Conservation (phyloP, 2,329 filamentous ascomycete species). For the Ophiostoma piceae region DNA sequence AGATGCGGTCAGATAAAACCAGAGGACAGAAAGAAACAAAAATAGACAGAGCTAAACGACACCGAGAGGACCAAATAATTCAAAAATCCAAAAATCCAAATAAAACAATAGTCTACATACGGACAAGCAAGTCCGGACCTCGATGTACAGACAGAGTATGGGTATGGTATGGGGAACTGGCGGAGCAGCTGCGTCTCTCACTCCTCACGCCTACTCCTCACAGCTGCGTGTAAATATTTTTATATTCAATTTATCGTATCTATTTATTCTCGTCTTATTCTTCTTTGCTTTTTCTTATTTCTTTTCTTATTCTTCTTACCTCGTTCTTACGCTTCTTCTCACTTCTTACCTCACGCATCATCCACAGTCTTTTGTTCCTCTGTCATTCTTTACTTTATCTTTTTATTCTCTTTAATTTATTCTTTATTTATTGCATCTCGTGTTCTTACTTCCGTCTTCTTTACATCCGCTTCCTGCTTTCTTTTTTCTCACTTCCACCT, state of each 20-base stretch:
- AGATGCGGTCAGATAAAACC: neutral
- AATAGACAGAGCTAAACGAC: neutral
- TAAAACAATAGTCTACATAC: neutral
- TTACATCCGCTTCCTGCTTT: neutral
- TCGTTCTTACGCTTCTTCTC: neutral
- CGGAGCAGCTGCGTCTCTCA: neutral
- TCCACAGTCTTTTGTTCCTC: neutral
- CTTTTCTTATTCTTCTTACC: neutral
- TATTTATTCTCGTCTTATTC: no score
- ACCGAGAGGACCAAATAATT: neutral
- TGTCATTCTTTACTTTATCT: neutral
- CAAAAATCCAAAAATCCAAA: neutral
- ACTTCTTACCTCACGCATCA: conserved; percentile 7
- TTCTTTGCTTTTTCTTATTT: neutral
- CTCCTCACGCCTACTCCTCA: neutral
- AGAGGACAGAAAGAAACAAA: neutral
- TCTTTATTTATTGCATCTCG: neutral
- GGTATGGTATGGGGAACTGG: conserved; percentile 10
- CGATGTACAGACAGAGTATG: neutral
- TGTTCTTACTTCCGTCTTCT: neutral
- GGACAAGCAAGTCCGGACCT: neutral
- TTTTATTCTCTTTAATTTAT: neutral
- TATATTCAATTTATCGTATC: no score
- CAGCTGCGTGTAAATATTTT: neutral
- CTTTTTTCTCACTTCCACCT: neutral